A percentile compares a stretch with the other conserved stretches of the same genome.
Evolutionary conservation across 345 rosid species (phyloP).

Genomic region (Camelina hispida): DNA sequence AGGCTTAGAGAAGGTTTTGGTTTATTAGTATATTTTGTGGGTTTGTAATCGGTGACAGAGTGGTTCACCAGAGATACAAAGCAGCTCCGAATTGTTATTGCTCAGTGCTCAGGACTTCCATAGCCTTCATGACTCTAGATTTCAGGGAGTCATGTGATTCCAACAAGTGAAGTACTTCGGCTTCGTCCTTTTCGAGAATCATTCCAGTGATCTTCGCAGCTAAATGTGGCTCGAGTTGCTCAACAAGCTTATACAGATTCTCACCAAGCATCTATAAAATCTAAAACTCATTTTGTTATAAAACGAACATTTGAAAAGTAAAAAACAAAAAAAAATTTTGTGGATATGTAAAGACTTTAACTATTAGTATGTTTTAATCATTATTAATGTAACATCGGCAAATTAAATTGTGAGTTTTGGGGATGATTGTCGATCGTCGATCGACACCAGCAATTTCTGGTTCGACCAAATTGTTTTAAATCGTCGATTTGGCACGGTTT

Average conservation of each 20-base stretch:
- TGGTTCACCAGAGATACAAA: neutral
- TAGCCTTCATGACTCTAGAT: neutral
- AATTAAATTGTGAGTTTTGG: too few relatives aligned
- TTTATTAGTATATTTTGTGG: neutral
- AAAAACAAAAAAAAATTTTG: neutral
- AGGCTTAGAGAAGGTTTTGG: neutral
- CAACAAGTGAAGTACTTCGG: neutral
- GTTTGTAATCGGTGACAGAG: neutral
- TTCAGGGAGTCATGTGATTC: neutral
- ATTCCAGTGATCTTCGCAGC: neutral
- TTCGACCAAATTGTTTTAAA: too few relatives aligned
- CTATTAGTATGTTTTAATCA: neutral
- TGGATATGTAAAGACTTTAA: neutral
- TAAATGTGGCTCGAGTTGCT: neutral
- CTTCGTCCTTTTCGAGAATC: neutral
- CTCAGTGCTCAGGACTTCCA: neutral
- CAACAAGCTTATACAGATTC: neutral
- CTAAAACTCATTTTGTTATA: neutral
- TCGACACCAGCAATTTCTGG: too few relatives aligned
- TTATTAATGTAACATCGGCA: too few relatives aligned
- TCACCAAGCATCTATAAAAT: neutral
- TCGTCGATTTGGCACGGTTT: too few relatives aligned
- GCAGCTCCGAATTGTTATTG: neutral
- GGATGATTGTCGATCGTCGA: too few relatives aligned
- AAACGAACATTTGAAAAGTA: neutral